phyloP scores from a whole-genome alignment of 2,329 filamentous ascomycete species.

The Pestalotiopsis sp. region DNA sequence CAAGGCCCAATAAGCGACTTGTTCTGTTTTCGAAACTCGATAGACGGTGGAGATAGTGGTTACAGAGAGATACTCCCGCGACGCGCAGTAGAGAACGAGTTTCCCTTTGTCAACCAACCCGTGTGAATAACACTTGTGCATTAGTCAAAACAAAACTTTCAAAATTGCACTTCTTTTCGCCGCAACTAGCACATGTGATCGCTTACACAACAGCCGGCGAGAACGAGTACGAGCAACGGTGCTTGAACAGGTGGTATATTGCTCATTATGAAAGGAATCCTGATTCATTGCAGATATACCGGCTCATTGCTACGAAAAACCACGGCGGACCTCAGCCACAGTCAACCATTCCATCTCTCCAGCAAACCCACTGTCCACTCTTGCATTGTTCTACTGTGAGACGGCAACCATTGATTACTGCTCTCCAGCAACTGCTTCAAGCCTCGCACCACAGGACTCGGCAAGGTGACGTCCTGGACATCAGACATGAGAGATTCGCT shows the following conservation, averaged over 20 bases:
- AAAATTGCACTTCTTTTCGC: background rate
- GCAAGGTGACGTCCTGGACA: conserved; percentile 62
- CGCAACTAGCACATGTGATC: background rate
- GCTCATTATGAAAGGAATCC: background rate
- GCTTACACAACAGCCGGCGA: background rate
- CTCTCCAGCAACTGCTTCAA: conserved; percentile 45
- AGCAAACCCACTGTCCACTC: conserved; percentile 71
- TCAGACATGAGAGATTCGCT: conserved; percentile 55
- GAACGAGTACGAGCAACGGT: background rate
- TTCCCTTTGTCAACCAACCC: conserved; percentile 53
- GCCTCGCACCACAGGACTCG: conserved; percentile 48
- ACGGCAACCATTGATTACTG: conserved; percentile 57
- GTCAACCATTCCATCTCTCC: conserved; percentile 44
- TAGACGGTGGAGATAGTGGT: conserved; percentile 48
- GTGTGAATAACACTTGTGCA: conserved; percentile 63
- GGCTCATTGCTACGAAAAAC: background rate
- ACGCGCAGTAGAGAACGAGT: conserved; percentile 37
- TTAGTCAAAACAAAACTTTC: conserved; percentile 51
- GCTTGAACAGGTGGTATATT: background rate
- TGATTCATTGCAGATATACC: background rate
- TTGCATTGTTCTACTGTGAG: conserved; percentile 57
- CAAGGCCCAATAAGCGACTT: conserved; percentile 52
- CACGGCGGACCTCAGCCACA: background rate
- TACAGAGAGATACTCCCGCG: conserved; percentile 22
- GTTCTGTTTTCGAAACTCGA: background rate